Base-by-base conservation (phyloP, 148 eudicot genomes). In the Vaccinium myrtillus region DNA sequence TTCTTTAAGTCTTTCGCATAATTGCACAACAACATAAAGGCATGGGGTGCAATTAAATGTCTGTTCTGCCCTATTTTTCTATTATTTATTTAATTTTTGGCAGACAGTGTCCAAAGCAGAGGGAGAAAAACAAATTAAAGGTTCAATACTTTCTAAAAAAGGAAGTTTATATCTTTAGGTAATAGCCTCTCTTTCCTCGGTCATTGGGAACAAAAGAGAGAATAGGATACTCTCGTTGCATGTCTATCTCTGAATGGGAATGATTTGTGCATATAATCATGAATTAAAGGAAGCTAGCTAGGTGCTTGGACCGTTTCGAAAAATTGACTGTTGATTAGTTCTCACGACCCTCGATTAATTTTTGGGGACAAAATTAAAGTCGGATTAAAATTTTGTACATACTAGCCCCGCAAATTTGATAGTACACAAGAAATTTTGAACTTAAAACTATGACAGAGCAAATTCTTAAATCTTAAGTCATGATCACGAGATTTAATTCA, bases 141-240 rank as follows among this genome's bases (percentile, higher is more conserved):
- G 13, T 43, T 75, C 49, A 36, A 75, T 18, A 12, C n/a, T 39
- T 19, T 43, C 51, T 19, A 75, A n/a, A 19, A 21, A 19, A 36
- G 18, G 25, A 19, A 19, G 36, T 25, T 25, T 11, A 32, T 27
- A 36, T 12, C 73, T 67, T 67, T 59, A 5, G 14, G 23, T 67
- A 67, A 81, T 67, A 81, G 18, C 83, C 83, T 65, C 83, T 81
- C 76, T 67, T 81, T 67, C 80, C 75, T 67, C 75, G 63, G 75
- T 11, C n/a, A 25, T 81, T 49, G 83, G 83, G 83, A 51, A 16
- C 46, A 5, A 81, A 81, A n/a, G 30, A 16, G 75, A 67, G 83
- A 81, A 81, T 48, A 25, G 13, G 76, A 81, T 67, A 12, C 73
- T 67, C 36, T 67, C 39, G 49, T 65, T 67, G 30, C 30, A 27